Evolutionary conservation across 2,329 filamentous ascomycete genomes (phyloP).

Genomic region (Aspergillus sojae): DNA sequence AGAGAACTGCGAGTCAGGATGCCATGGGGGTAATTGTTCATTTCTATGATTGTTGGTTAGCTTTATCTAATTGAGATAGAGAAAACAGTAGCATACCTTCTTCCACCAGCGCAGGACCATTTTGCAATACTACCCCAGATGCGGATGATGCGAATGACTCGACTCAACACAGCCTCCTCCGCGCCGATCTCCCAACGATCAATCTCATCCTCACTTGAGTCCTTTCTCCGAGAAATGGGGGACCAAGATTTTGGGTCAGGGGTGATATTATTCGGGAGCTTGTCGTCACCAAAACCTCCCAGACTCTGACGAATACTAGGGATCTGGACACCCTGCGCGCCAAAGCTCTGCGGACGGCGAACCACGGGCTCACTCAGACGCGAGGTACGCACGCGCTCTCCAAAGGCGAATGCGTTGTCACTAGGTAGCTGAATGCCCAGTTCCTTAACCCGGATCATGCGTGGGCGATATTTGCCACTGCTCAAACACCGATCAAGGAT

Average conservation of each 20-base stretch:
- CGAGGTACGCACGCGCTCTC: constrained; percentile 56
- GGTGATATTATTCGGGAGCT: constrained; percentile 36
- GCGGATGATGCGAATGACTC: constrained; percentile 58
- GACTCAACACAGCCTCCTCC: constrained; percentile 56
- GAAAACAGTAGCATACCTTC: constrained; percentile 44
- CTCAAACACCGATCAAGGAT: constrained; percentile 60
- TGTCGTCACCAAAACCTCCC: constrained; percentile 39
- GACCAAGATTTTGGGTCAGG: constrained; percentile 43
- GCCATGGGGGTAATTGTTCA: constrained; percentile 57
- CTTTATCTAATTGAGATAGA: not conserved
- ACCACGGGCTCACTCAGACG: constrained; percentile 49
- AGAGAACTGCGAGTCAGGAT: constrained; percentile 52
- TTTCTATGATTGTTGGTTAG: constrained; percentile 33
- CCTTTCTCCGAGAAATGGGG: constrained; percentile 41
- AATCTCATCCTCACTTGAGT: constrained; percentile 46
- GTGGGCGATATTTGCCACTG: constrained; percentile 57
- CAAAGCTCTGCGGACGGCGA: constrained; percentile 42
- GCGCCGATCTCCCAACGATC: constrained; percentile 57
- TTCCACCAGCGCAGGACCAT: constrained; percentile 58
- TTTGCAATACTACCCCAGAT: constrained; percentile 59
- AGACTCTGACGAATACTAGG: constrained; percentile 46
- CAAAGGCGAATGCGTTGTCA: constrained; percentile 59
- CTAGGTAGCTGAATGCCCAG: constrained; percentile 59
- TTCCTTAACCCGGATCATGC: constrained; percentile 55
- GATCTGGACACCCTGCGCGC: constrained; percentile 45